Conservation (phyloP, 2,329 filamentous ascomycete species). For the Calycina marina region DNA sequence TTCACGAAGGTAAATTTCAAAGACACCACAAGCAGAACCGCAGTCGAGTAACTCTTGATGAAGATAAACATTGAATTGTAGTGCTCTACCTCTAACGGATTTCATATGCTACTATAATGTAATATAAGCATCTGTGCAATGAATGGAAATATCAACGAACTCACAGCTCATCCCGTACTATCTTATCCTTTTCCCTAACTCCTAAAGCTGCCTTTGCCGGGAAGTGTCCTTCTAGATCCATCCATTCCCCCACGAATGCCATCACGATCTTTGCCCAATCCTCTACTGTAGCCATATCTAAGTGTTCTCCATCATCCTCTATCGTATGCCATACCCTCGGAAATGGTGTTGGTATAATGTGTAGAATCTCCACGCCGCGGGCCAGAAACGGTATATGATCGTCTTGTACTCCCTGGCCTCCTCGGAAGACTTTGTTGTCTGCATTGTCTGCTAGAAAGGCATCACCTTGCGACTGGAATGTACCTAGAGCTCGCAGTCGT, state of each 20-base stretch:
- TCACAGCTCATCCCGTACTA: slow-evolving; percentile 21
- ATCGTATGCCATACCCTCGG: slow-evolving; percentile 77
- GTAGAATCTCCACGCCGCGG: slow-evolving; percentile 74
- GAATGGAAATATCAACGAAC: no score
- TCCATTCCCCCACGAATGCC: slow-evolving; percentile 81
- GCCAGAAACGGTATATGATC: slow-evolving; percentile 87
- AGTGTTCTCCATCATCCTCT: slow-evolving; percentile 67
- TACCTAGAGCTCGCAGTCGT: slow-evolving; percentile 51
- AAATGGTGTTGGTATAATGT: slow-evolving; percentile 77
- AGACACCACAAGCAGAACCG: no score
- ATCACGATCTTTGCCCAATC: slow-evolving; percentile 82
- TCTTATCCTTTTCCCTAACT: slow-evolving; percentile 8
- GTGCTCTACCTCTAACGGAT: no score
- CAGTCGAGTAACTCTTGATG: no score
- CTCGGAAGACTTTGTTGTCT: slow-evolving; percentile 30
- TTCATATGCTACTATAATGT: no score
- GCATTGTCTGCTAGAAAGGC: slow-evolving; percentile 57
- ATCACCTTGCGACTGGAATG: slow-evolving; percentile 46
- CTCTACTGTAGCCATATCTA: slow-evolving; percentile 64
- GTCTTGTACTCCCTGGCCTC: slow-evolving; percentile 50
- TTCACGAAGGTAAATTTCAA: no score
- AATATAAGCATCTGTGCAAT: no score
- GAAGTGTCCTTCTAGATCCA: slow-evolving; percentile 47
- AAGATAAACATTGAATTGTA: no score
- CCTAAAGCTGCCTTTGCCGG: slow-evolving; percentile 7